Evolutionary conservation across 164 flowering plant genomes (phyloP).

Genomic region (Annona cherimola): DNA sequence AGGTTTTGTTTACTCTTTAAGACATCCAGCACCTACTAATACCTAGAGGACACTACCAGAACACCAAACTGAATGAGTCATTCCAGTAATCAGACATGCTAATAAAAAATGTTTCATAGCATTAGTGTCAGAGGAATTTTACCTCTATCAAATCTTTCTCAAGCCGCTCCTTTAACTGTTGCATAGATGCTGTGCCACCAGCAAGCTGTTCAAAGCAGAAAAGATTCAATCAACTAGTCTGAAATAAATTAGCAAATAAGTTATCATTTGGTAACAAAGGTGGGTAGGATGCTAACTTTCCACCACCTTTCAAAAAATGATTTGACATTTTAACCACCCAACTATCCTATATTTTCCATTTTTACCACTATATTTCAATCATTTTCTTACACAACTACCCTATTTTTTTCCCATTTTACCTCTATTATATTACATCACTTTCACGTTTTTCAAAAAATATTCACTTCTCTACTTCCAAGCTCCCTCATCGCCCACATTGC

Average conservation of each 20-base stretch:
- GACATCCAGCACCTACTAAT: neutral
- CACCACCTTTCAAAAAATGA: too few relatives aligned
- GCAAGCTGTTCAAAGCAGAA: slow-evolving; percentile 55
- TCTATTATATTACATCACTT: too few relatives aligned
- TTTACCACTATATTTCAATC: too few relatives aligned
- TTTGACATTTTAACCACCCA: too few relatives aligned
- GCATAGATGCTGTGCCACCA: slow-evolving; percentile 98
- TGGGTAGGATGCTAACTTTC: too few relatives aligned
- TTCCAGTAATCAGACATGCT: neutral
- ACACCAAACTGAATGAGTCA: neutral
- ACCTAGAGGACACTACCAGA: neutral
- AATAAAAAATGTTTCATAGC: neutral
- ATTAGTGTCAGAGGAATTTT: neutral
- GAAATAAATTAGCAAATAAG: neutral
- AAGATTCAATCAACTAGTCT: neutral
- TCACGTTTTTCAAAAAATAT: too few relatives aligned
- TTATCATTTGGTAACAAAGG: too few relatives aligned
- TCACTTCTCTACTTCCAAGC: too few relatives aligned
- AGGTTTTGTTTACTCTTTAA: neutral
- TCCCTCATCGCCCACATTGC: too few relatives aligned
- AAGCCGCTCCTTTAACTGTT: slow-evolving; percentile 90
- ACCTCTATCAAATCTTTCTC: slow-evolving; percentile 97
- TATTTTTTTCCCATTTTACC: too few relatives aligned
- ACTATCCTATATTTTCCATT: too few relatives aligned
- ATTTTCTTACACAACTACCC: too few relatives aligned